phyloP scores from a whole-genome alignment of 257 asterid genomes.

The Paulownia fortunei region DNA sequence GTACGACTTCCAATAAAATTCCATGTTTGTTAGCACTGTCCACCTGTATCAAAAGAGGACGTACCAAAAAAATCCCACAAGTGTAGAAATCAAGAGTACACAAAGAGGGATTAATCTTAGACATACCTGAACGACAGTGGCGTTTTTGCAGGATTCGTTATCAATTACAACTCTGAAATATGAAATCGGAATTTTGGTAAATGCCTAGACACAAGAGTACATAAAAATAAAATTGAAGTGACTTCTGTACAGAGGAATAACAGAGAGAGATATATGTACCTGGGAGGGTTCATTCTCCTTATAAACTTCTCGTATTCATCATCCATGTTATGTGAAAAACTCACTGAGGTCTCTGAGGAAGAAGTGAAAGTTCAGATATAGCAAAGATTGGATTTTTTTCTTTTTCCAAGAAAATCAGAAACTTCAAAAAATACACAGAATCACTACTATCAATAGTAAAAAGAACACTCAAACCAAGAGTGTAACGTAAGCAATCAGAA shows the following conservation, averaged over 20 bases:
- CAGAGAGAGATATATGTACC: conserved; percentile 45
- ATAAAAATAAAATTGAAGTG: not conserved
- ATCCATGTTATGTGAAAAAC: conserved; percentile 76
- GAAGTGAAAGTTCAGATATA: conserved; percentile 31
- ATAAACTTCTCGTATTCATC: conserved; percentile 91
- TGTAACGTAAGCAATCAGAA: conserved; percentile 34
- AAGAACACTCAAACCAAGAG: conserved; percentile 47
- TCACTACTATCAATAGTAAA: conserved; percentile 51
- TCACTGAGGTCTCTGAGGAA: conserved; percentile 56
- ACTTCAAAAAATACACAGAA: conserved; percentile 33
- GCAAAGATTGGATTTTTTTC: conserved; percentile 25
- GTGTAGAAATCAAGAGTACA: conserved; percentile 13
- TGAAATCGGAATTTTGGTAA: conserved; percentile 3
- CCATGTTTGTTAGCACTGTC: conserved; percentile 97
- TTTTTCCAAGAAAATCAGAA: conserved; percentile 3
- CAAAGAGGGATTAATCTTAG: conserved; percentile 11
- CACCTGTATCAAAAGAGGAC: conserved; percentile 55
- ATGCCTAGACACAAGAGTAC: not conserved
- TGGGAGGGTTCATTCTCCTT: conserved; percentile 94
- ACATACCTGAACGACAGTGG: conserved; percentile 82
- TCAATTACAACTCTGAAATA: conserved; percentile 86
- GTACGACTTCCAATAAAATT: conserved; percentile 90
- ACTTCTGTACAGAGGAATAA: not conserved
- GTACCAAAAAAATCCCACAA: not conserved
- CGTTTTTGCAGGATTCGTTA: conserved; percentile 85